Percentiles rank a stretch among this genome's conserved stretches.
phyloP scores from a whole-genome alignment of 192 early-diverging fungal species.

The Glomus cerebriforme region DNA sequence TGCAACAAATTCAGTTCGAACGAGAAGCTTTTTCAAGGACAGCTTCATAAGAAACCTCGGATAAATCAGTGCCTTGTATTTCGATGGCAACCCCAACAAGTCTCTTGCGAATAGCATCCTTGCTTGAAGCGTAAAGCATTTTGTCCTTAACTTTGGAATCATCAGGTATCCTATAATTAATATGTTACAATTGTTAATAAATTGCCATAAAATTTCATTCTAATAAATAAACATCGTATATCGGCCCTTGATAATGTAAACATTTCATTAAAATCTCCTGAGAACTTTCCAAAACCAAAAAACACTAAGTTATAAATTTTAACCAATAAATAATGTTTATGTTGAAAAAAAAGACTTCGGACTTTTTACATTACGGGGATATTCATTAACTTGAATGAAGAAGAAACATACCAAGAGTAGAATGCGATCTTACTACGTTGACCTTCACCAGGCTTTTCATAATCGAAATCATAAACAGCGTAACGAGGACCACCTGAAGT shows the following conservation, averaged over 20 bases:
- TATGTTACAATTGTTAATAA: not conserved
- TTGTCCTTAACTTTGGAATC: constrained; percentile 72
- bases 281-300: too few relatives aligned
- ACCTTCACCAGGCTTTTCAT: constrained; percentile 62
- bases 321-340: too few relatives aligned
- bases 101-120: constrained; percentile 72
- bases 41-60: constrained; percentile 70
- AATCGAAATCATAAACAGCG: constrained; percentile 89
- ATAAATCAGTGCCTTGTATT: constrained; percentile 83
- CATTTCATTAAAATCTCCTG: too few relatives aligned
- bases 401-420: constrained; percentile 65
- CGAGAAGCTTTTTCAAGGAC: constrained; percentile 65
- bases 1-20: not conserved
- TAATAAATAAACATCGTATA: too few relatives aligned
- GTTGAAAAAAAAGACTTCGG: too few relatives aligned
- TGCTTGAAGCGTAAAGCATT: constrained; percentile 91
- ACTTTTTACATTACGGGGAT: too few relatives aligned
- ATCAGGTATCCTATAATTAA: constrained; percentile 71
- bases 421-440: constrained; percentile 87
- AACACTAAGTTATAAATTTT: too few relatives aligned
- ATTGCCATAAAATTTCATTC: not conserved
- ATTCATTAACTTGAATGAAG: not conserved
- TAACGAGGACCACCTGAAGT: constrained; percentile 77
- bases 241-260: too few relatives aligned
- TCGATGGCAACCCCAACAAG: constrained; percentile 74